Percentiles rank a stretch among this genome's conserved stretches.
Conservation (phyloP, 1,284 basidiomycete species). For the Heterobasidion irregulare region DNA sequence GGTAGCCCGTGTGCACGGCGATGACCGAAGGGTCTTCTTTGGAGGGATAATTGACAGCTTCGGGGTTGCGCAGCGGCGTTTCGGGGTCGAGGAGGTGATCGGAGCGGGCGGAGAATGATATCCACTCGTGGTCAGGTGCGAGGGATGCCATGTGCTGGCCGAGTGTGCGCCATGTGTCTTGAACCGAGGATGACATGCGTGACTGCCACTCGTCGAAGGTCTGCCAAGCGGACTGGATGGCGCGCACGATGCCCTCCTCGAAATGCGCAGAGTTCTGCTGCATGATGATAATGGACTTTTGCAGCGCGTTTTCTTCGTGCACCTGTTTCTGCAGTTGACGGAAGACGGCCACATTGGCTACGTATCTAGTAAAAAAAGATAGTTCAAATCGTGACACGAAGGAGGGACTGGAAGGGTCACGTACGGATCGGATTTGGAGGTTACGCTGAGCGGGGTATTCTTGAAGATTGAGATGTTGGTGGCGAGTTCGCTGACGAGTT, state of each 20-base stretch:
- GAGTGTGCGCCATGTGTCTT: constrained; percentile 76
- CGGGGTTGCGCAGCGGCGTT: constrained; percentile 82
- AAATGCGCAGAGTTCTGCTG: constrained; percentile 98
- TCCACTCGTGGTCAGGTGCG: constrained; percentile 93
- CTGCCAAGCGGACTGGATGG: constrained; percentile 94
- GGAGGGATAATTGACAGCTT: constrained; percentile 81
- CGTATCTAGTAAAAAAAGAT: constrained; percentile 30
- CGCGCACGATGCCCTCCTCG: constrained; percentile 93
- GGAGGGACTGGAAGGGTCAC: constrained; percentile 14
- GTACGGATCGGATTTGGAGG: constrained; percentile 81
- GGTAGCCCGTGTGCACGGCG: constrained; percentile 83
- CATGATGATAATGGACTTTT: constrained; percentile 99
- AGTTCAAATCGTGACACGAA: background rate
- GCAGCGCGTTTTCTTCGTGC: constrained; percentile 95
- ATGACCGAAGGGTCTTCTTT: constrained; percentile 90
- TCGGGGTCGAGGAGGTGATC: constrained; percentile 98
- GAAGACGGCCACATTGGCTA: constrained; percentile 74
- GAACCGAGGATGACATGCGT: constrained; percentile 74
- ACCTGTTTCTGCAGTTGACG: constrained; percentile 92
- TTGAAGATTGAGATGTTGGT: constrained; percentile 87
- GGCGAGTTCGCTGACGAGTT: constrained; percentile 83
- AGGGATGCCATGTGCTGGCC: constrained; percentile 78
- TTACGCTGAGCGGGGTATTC: constrained; percentile 90
- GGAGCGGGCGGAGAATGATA: constrained; percentile 87
- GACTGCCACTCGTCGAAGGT: constrained; percentile 97